These are phyloP conservation scores for Triticum urartu DNA, from an alignment of 176 grass and related monocot species.

Conservation along the genomic window DNA sequence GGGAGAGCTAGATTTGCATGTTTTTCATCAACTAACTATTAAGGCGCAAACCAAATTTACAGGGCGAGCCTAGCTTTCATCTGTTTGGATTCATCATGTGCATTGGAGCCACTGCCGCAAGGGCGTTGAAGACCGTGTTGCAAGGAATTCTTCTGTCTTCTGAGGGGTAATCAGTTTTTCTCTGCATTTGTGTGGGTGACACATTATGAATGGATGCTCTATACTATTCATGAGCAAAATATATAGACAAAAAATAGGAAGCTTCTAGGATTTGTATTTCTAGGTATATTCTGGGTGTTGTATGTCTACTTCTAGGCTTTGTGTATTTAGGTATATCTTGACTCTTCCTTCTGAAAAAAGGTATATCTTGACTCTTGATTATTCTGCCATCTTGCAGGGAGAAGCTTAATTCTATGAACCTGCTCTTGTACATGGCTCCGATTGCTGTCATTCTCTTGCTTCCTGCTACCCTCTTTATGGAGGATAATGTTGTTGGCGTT, in stretches of 20 bases:
- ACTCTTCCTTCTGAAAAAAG: neutral
- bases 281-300: neutral
- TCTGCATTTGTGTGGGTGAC: neutral
- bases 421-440: constrained; percentile 89
- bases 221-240: constrained; percentile 4
- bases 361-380: neutral
- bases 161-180: constrained; percentile 53
- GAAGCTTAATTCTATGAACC: constrained; percentile 96
- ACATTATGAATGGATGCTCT: neutral
- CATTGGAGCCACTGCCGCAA: constrained; percentile 71
- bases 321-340: neutral
- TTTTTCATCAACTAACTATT: constrained; percentile 28
- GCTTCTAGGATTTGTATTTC: neutral
- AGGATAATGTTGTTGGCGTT: constrained; percentile 69
- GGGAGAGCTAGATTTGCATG: neutral
- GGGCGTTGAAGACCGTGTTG: constrained; percentile 77
- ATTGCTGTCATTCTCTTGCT: constrained; percentile 77
- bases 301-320: neutral
- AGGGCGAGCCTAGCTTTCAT: constrained; percentile 84
- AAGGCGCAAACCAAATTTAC: constrained; percentile 20
- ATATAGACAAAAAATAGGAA: neutral
- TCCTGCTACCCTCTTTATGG: constrained; percentile 75
- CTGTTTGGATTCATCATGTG: constrained; percentile 86
- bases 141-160: constrained; percentile 84
- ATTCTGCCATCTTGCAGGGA: constrained; percentile 45